Evolutionary conservation across 202 grass and related monocot genomes (phyloP).

Genomic region (Cymbopogon flexuosus): DNA sequence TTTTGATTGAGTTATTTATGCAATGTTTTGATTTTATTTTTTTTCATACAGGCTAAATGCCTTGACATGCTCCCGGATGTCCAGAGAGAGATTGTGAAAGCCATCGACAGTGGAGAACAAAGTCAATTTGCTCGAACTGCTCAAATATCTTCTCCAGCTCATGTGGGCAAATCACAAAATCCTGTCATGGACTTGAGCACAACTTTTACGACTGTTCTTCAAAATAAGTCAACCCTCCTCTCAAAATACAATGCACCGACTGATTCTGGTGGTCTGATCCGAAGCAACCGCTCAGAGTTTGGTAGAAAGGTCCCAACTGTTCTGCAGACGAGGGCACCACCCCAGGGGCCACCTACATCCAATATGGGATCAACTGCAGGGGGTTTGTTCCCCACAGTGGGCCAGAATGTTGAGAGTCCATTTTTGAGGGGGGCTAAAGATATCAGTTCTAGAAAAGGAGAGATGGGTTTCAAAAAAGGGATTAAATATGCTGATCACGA

Average conservation of each 20-base stretch:
- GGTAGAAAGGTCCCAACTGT: slow-evolving; percentile 49
- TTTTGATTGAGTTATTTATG: slow-evolving; percentile 9
- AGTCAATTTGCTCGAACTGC: slow-evolving; percentile 43
- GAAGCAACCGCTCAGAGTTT: slow-evolving; percentile 33
- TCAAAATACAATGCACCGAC: slow-evolving; percentile 26
- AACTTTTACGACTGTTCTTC: slow-evolving; percentile 33
- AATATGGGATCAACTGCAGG: slow-evolving; percentile 40
- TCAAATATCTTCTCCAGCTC: slow-evolving; percentile 35
- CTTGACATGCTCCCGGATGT: slow-evolving; percentile 66
- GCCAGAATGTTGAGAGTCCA: slow-evolving; percentile 42
- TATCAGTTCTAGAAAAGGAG: slow-evolving; percentile 33
- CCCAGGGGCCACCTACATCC: slow-evolving; percentile 33
- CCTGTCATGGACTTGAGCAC: slow-evolving; percentile 26
- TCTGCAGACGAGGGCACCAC: slow-evolving; percentile 36
- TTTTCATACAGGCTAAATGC: slow-evolving; percentile 48
- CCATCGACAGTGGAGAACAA: slow-evolving; percentile 33
- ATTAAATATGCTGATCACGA: slow-evolving; percentile 33
- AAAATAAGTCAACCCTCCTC: slow-evolving; percentile 36
- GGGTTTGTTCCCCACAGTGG: slow-evolving; percentile 26
- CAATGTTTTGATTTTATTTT: not conserved
- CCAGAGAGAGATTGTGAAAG: slow-evolving; percentile 46
- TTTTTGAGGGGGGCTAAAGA: slow-evolving; percentile 40
- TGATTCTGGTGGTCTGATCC: slow-evolving; percentile 30
- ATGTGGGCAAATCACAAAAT: slow-evolving; percentile 34
- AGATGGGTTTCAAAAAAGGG: slow-evolving; percentile 39